Base-by-base conservation (phyloP, 2,329 filamentous ascomycete species). In the Nigrospora oryzae region DNA sequence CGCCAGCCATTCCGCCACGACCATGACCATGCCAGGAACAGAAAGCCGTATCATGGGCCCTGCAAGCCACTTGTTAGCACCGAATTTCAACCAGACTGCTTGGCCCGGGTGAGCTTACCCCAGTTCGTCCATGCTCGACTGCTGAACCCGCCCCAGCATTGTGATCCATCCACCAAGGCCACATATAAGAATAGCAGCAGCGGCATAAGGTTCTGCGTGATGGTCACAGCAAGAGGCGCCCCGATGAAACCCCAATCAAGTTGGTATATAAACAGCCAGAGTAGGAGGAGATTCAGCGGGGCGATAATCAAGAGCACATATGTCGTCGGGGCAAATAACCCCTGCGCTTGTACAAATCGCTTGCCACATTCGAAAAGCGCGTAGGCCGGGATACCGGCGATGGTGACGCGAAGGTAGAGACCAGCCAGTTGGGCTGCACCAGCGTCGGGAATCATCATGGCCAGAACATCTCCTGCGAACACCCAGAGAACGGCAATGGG, bases 1-100 rank as follows among this genome's bases (percentile, higher is more conserved):
- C 7, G 90, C 89, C 11, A 96, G 75, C 67, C 87, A 95, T 62
- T 97, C 91, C 5, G 91, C 89, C 62, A 94, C 83, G 2, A 97
- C 85, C 90, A 96, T 96, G 52, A 95, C 70, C 61, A 97, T 81
- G 1, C 91, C 91, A 0, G 91, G 90, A 12, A 96, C 69, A 0
- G 91, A 89, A 34, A 97, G 82, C 40, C 81, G 80, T 55, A 97
- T 79, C 91, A 89, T 89, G 1, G 84, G 84, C 8, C 74, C 72
- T 67, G 30, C 13, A 23, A 19, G n/a, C 17, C 3, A 17, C 30
- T 5, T 11, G n/a, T 15, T 14, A 12, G 44, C 38, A 35, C 38
- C 45, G 51, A 33, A 53, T 30, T n/a, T 38, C 17, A 13, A 15
- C 3, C 13, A 16, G 4, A 11, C 23, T 36, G 10, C 5, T 30